Evolutionary conservation across 2,329 filamentous ascomycete genomes (phyloP).

Genomic region (Mycosphaerella arachidis): DNA sequence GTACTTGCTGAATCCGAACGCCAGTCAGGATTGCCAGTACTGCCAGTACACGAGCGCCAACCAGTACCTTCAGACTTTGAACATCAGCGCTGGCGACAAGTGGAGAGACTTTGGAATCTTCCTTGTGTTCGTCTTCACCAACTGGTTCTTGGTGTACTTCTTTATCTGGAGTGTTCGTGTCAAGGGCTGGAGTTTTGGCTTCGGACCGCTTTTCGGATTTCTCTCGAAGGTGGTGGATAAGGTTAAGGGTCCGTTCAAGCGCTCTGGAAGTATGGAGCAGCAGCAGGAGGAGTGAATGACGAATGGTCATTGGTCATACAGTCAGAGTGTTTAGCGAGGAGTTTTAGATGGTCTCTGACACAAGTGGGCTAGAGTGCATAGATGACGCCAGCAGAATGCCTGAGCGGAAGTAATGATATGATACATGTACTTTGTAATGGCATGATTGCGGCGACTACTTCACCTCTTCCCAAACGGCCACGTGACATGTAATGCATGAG

Average conservation of each 20-base stretch:
- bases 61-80: conserved; percentile 60
- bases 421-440: not conserved
- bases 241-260: conserved; percentile 34
- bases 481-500: not conserved
- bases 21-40: conserved; percentile 60
- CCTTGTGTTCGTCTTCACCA: conserved; percentile 64
- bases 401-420: not conserved
- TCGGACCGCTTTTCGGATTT: conserved; percentile 53
- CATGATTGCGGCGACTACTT: not conserved
- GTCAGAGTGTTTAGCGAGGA: not conserved
- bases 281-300: not conserved
- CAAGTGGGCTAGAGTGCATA: not conserved
- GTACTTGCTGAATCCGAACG: conserved; percentile 60
- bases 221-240: conserved; percentile 40
- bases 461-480: not conserved
- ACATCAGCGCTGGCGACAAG: conserved; percentile 56
- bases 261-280: conserved; percentile 19
- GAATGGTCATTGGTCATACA: not conserved
- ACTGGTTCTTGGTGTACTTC: conserved; percentile 62
- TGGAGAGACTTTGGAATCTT: conserved; percentile 72
- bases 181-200: conserved; percentile 65
- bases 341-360: not conserved
- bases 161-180: conserved; percentile 72
- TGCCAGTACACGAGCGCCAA: conserved; percentile 63
- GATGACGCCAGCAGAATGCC: not conserved